Evolutionary conservation across 352 stramenopile genomes (phyloP), one percentile per base, ranked within the genome.

Genomic region (Phytophthora tentaculata): DNA sequence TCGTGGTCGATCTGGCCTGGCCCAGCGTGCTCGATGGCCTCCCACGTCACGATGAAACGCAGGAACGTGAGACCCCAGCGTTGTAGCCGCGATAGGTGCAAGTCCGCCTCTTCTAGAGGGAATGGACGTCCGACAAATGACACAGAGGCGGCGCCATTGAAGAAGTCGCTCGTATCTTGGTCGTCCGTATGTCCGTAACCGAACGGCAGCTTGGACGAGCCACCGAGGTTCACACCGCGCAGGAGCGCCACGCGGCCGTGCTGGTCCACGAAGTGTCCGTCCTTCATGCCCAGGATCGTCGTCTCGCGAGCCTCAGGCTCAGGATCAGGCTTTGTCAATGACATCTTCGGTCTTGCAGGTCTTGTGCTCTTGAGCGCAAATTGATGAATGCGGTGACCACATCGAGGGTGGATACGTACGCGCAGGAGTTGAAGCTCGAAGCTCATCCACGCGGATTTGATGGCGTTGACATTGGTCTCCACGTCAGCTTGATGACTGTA

Each of bases 21-120:
- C 0, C 89, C 89, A 6, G 59, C 81, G 65, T 97, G 90, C 57
- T 97, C 89, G 43, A 97, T 86, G 26, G 90, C 90, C 56, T 97
- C 91, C 91, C 90, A 97, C 12, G 87, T 96, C 35, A 43, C 35
- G 14, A 43, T 43, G 10, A 43, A 43, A 6, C 35, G 35, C 35
- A 43, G 35, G 35, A 43, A 43, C 35, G 10, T 43, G 35, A 43
- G 35, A 19, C 35, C 35, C 35, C n/a, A 97, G 26, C 83, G 77
- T 47, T 71, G 74, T 16, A 97, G 72, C 0, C 90, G 73, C 1
- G 73, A 56, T 49, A 97, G 88, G 14, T 43, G 35, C 35, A 43
- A 43, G 12, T 43, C 35, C 13, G 35, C 91, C 26, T 97, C 86
- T 2, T 79, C 68, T 13, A 97, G 69, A 3, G 92, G 88, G 69